Percentiles rank a stretch among this genome's conserved stretches.
phyloP scores from a whole-genome alignment of 495 filamentous ascomycete genomes.

The Penicilliopsis zonata region DNA sequence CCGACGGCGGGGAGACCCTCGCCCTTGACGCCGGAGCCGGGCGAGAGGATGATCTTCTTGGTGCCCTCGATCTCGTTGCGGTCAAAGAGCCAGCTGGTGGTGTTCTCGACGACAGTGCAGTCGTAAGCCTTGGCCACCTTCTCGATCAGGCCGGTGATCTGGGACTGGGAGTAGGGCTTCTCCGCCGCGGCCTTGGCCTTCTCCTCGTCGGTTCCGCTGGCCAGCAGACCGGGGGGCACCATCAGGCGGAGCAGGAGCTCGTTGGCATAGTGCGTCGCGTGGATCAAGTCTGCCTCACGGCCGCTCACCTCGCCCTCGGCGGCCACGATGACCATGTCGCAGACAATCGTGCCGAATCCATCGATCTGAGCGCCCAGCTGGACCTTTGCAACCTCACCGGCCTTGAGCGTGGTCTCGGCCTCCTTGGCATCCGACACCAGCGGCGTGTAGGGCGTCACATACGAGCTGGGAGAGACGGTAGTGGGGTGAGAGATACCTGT shows the following conservation, averaged over 20 bases:
- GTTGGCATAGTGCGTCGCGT: constrained; percentile 90
- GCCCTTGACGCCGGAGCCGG: constrained; percentile 75
- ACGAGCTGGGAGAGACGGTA: constrained; percentile 86
- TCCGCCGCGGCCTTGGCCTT: constrained; percentile 79
- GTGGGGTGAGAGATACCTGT: constrained; percentile 85
- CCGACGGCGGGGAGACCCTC: constrained; percentile 84
- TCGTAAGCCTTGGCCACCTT: constrained; percentile 88
- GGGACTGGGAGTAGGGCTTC: constrained; percentile 67
- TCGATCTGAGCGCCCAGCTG: constrained; percentile 97
- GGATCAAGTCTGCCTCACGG: constrained; percentile 71
- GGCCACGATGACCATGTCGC: constrained; percentile 72
- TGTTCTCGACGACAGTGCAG: constrained; percentile 91
- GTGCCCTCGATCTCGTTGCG: constrained; percentile 94
- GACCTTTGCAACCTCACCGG: constrained; percentile 82
- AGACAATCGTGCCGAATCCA: constrained; percentile 92
- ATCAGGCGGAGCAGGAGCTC: constrained; percentile 87
- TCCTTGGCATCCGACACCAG: constrained; percentile 75
- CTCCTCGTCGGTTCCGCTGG: constrained; percentile 80
- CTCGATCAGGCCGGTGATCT: constrained; percentile 77
- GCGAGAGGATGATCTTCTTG: constrained; percentile 94
- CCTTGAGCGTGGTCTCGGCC: constrained; percentile 63
- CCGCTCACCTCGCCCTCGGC: constrained; percentile 49
- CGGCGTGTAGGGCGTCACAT: constrained; percentile 94
- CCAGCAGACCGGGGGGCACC: constrained; percentile 74
- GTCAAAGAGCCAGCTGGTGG: constrained; percentile 89